Evolutionary conservation across 129 eudicot species (phyloP), one percentile per base, ranked within the genome.

Genomic region (Heracleum sosnowskyi): DNA sequence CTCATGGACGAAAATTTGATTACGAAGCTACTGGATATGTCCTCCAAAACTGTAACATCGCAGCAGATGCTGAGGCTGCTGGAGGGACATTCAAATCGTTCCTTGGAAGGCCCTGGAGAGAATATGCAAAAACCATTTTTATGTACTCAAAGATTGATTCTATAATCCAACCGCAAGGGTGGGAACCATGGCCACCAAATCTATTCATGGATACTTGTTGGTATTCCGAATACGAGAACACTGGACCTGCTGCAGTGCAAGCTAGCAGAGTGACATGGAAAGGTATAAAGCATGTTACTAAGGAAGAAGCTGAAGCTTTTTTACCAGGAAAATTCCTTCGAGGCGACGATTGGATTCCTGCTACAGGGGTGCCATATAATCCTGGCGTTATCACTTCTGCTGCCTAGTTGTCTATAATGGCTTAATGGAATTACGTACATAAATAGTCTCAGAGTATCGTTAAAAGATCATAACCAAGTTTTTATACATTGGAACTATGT

Each of bases 101-200:
- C 81, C 85, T 88, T 1, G 91, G 91, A 4, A 79, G 91, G 11
- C 91, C 91, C 4, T 81, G 87, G 91, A 88, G 85, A 78, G 82
- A 83, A 51, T 79, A 7, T 68, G 86, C 91, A n/a, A 78, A 88
- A 73, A 81, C 89, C 26, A 76, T 88, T 17, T 28, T 85, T 55
- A 76, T 88, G 76, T 22, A 82, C 10, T 77, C 85, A 1, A 10
- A 47, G 24, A 87, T 87, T 12, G 89, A 85, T 10, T 79, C 63
- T 16, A 79, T 75, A 41, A 87, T 87, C 13, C 80, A 55, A 0
- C 87, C 89, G 0, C 83, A 75, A 44, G 91, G 91, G 7, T 87
- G 89, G 89, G 55, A 82, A 0, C 83, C 82, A 31, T 87, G 91
- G 91, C 57, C 40, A 69, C 88, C 77, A 44, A 74, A 74, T 74